Evolutionary conservation across 345 rosid species (phyloP).

Genomic region (Linum trigynum): DNA sequence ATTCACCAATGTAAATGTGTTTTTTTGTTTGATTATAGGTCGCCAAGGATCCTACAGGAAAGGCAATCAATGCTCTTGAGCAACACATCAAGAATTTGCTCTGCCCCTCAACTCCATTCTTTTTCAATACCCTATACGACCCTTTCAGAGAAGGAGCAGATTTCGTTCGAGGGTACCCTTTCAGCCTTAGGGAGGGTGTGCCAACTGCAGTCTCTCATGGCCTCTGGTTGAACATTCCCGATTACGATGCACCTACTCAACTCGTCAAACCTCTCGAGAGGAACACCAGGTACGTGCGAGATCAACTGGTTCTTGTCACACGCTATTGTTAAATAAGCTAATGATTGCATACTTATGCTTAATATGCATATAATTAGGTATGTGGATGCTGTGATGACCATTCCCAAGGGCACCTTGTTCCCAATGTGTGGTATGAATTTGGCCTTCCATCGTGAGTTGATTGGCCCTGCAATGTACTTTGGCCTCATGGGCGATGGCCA

Average conservation of each 20-base stretch:
- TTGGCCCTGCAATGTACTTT: slow-evolving; percentile 99
- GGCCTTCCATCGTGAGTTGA: slow-evolving; percentile 76
- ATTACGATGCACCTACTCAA: slow-evolving; percentile 98
- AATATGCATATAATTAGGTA: slow-evolving; percentile 30
- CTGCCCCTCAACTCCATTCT: slow-evolving; percentile 76
- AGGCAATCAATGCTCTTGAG: slow-evolving; percentile 75
- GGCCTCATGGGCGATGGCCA: slow-evolving; percentile 99
- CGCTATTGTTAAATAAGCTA: not conserved
- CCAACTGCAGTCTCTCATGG: slow-evolving; percentile 95
- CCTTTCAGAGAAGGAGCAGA: slow-evolving; percentile 86
- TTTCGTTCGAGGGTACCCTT: slow-evolving; percentile 96
- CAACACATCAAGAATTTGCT: slow-evolving; percentile 93
- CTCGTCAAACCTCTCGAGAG: slow-evolving; percentile 93
- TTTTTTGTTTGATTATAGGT: slow-evolving; percentile 33
- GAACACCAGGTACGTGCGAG: slow-evolving; percentile 52
- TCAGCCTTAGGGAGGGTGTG: slow-evolving; percentile 89
- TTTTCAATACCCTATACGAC: slow-evolving; percentile 94
- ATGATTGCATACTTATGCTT: not conserved
- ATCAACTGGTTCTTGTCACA: not conserved
- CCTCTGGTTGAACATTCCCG: slow-evolving; percentile 98
- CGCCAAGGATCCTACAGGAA: slow-evolving; percentile 79
- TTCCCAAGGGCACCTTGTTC: slow-evolving; percentile 88
- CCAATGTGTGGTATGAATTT: slow-evolving; percentile 99
- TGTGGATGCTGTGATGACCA: slow-evolving; percentile 83
- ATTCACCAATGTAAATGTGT: not conserved